Base-by-base conservation (phyloP, 2,329 filamentous ascomycete species). In the Dryadomyces quercivorus region DNA sequence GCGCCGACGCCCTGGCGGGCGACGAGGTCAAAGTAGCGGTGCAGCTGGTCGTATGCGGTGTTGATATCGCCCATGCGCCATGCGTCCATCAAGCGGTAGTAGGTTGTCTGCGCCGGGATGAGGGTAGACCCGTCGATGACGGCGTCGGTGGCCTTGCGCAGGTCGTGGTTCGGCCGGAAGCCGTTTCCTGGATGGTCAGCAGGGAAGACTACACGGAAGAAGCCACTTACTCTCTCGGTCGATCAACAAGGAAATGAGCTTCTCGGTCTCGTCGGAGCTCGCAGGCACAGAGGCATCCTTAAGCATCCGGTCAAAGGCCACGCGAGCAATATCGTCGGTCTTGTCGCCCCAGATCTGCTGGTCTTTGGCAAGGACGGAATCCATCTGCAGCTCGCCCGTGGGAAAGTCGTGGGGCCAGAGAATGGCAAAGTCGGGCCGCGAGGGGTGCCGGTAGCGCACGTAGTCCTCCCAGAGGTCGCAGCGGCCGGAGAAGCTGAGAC, bases 21-120 rank as follows among this genome's bases (percentile, higher is more conserved):
- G 68, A 95, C 96, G 3, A 61, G 55, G 67, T 98, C 93, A 63
- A 96, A 98, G 67, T 96, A 98, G 52, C 89, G 84, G 67, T 97
- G 91, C 20, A 98, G 75, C 60, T 85, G 85, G 63, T 98, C 92
- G 65, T 96, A 93, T 0, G 93, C 86, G 1, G 87, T 88, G 13
- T 87, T 83, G 63, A 92, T 94, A 67, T 97, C 90, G 5, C 92
- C 92, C 3, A 89, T 84, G 65, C 86, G 81, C 92, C 91, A 97
- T 0, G 90, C 82, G 66, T 98, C 91, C 15, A 96, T 82, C 64
- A 95, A 26, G 7, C 58, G 58, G 55, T 57, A 61, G 36, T 57
- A 59, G 7, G 56, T 58, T 13, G 97, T 61, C 85, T 88, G 61
- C 1, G 52, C 50, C 1, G 59, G 55, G 15, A 59, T 42, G 21